Conservation (phyloP, 169 alveolate genomes). For the Theileria luwenshuni region DNA sequence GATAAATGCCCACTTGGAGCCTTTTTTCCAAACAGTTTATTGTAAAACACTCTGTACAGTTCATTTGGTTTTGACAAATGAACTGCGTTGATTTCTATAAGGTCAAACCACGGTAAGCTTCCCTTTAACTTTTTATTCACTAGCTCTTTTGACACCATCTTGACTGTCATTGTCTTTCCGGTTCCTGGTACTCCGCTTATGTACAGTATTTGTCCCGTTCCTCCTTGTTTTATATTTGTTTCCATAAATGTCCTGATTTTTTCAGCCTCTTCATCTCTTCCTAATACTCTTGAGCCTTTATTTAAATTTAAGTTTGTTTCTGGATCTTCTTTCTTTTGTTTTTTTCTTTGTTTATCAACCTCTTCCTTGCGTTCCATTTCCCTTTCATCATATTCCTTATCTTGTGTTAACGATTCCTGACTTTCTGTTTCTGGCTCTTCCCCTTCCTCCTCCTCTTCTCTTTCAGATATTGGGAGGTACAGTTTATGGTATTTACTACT, state of each 20-base stretch:
- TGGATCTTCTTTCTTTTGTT: background rate
- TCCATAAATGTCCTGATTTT: conserved; percentile 72
- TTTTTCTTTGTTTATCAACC: background rate
- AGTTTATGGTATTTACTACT: conserved; percentile 54
- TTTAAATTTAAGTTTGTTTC: conserved; percentile 7
- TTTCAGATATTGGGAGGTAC: conserved; percentile 22
- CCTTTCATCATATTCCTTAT: too few relatives aligned
- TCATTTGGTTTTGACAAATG: conserved; percentile 77
- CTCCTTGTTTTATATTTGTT: conserved; percentile 76
- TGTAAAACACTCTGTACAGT: conserved; percentile 69
- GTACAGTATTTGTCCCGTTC: conserved; percentile 77
- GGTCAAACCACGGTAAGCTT: conserved; percentile 72
- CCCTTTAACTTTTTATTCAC: conserved; percentile 31
- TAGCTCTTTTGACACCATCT: conserved; percentile 64
- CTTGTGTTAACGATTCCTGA: too few relatives aligned
- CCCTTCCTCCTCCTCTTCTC: background rate
- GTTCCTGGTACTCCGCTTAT: conserved; percentile 85
- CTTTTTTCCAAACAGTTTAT: conserved; percentile 39
- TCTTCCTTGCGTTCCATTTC: background rate
- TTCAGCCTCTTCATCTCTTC: conserved; percentile 76
- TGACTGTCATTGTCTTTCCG: conserved; percentile 82
- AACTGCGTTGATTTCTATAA: conserved; percentile 76
- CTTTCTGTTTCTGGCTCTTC: background rate
- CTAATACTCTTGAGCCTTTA: conserved; percentile 6
- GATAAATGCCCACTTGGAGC: conserved; percentile 24